Evolutionary conservation across 805 yeast species (phyloP).

Genomic region (Hagleromyces aurorensis): DNA sequence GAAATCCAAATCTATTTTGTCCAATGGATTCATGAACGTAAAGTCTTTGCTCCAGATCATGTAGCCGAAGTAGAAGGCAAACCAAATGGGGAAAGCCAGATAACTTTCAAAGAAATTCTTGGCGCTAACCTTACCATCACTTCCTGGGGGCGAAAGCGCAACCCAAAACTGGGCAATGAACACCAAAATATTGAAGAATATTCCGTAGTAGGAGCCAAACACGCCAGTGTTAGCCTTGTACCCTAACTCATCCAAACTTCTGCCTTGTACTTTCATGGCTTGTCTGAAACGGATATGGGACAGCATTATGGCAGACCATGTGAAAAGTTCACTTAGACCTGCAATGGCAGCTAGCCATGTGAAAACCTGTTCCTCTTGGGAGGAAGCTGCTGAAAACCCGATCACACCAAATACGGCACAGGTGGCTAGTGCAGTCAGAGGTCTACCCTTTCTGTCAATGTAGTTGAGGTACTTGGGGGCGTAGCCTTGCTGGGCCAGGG

Average conservation of each 20-base stretch:
- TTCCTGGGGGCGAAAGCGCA: conserved; percentile 48
- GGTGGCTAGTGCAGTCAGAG: conserved; percentile 44
- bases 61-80: conserved; percentile 41
- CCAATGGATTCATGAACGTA: conserved; percentile 27
- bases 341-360: conserved; percentile 54
- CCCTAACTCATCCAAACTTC: conserved; percentile 39
- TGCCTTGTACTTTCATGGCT: conserved; percentile 46
- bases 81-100: conserved; percentile 40
- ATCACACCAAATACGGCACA: conserved; percentile 48
- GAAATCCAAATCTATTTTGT: conserved; percentile 37
- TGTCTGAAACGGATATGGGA: conserved; percentile 47
- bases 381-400: conserved; percentile 50
- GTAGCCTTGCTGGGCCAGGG: conserved; percentile 63
- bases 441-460: conserved; percentile 53
- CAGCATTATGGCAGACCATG: conserved; percentile 49
- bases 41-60: conserved; percentile 38
- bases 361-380: conserved; percentile 45
- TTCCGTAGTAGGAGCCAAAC: conserved; percentile 45
- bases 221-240: conserved; percentile 43
- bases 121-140: conserved; percentile 31
- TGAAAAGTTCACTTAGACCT: conserved; percentile 49
- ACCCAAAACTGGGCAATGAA: conserved; percentile 57
- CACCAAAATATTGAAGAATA: conserved; percentile 40
- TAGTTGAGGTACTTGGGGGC: conserved; percentile 49
- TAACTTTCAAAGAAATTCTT: conserved; percentile 44